Base-by-base conservation (phyloP, 345 rosid genomes). In the Dimocarpus longan region DNA sequence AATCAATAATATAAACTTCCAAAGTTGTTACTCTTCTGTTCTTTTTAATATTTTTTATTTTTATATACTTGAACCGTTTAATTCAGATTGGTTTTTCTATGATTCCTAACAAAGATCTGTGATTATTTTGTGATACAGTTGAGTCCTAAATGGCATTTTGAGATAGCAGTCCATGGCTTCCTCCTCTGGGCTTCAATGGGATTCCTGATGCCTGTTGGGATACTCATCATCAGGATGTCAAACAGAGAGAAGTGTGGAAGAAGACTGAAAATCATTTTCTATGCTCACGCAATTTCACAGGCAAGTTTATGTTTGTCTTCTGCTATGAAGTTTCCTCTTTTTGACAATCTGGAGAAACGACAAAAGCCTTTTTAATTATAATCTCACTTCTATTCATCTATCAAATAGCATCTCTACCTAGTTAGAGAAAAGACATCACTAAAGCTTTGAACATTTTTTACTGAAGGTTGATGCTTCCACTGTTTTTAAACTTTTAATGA, bases 131-230 rank as follows among this genome's bases (percentile, higher is more conserved):
- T 70, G 24, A 66, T 3, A 13, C 90, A 92, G 95, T 28, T 86
- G 80, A 92, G 84, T 86, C 77, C 88, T 39, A 81, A 82, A 64
- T 86, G 92, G 80, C 68, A 83, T 74, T 85, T 76, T 39, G 92
- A 89, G 76, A 87, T 95, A 64, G 81, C 81, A 74, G 78, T 92
- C 50, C 98, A 95, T 79, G 98, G 95, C 11, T 84, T 93, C 79
- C 91, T 93, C 78, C 87, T 92, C 22, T 95, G 98, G 98, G 90
- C 79, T 76, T 95, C 98, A 69, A 86, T 93, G 85, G 98, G 98
- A 32, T 83, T 95, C 77, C 83, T 95, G 75, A 89, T 88, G 90
- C 98, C 98, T 70, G 64, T 90, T 66, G 98, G 95, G 64, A 86
- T 95, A 66, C 89, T 95, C 37, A 75, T 86, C 28, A 85, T 92